Base-by-base conservation (phyloP, 2,329 filamentous ascomycete species). In the Beauveria sp. region DNA sequence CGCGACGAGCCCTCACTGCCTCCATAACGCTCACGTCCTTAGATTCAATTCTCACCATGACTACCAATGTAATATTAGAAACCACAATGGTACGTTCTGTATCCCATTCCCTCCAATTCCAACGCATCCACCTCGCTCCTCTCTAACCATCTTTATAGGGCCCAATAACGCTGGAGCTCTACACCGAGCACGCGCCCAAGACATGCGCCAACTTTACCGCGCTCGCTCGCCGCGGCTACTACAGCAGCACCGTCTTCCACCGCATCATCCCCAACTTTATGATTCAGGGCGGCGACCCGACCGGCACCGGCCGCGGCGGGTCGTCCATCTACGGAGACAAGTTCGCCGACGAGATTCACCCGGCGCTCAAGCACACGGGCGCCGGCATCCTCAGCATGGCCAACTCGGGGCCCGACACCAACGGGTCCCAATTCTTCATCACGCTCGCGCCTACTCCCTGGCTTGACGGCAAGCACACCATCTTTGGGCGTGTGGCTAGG, bases 331-430 rank as follows among this genome's bases (percentile, higher is more conserved):
- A 91, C 75, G 95, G 93, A 70, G 90, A 92, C 56, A 93, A 91
- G 72, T 98, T 98, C 73, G 91, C 88, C 64, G 95, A 99, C 77
- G 95, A 99, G 80, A 93, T 98, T 68, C 79, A 83, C 52, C 76
- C 86, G 2, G 78, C 79, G 5, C 79, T 99, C 60, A 95, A 93
- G 72, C 95, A 99, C 78, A 96, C 92, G 0, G 93, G 93, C 43
- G 93, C 93, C 4, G 93, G 93, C 1, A 81, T 98, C n/a, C 78
- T 99, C 68, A 92, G 87, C 76, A 99, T 99, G 95, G 95, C 95
- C 63, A 99, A 99, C 76, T 86, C 87, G 18, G 95, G 95, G 0
- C 90, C 91, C 9, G 86, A 98, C 74, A 96, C 93, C 42, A 98
- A 98, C 74, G 93, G 93, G 24, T 91, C 86, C 62, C 95, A 98